Evolutionary conservation across 2,329 filamentous ascomycete species (phyloP).

Genomic region (Aulographum hederae): DNA sequence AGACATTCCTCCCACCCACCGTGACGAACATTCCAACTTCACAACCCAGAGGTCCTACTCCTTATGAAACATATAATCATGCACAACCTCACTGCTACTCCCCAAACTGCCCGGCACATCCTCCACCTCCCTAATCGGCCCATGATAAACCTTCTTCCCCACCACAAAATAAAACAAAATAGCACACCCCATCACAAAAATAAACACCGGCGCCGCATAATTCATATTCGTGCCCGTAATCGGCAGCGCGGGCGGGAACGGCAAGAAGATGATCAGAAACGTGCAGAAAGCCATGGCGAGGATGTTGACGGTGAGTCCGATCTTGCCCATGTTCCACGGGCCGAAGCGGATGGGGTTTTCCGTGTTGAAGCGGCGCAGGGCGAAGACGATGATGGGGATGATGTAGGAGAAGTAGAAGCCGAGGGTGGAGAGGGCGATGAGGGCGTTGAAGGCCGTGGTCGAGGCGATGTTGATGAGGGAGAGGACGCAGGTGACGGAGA

Average conservation of each 20-base stretch:
- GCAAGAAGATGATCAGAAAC: neutral
- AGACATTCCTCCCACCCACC: too few relatives aligned
- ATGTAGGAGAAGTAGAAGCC: neutral
- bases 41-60: too few relatives aligned
- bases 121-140: neutral
- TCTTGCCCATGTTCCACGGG: neutral
- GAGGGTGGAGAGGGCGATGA: neutral
- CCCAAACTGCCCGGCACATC: too few relatives aligned
- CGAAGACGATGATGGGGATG: neutral
- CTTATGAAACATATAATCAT: too few relatives aligned
- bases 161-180: neutral
- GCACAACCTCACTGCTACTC: too few relatives aligned
- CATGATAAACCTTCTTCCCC: neutral
- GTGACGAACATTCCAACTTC: too few relatives aligned
- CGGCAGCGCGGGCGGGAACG: neutral
- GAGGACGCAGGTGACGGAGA: neutral
- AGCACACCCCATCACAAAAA: constrained; percentile 1
- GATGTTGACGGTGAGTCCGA: neutral
- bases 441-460: neutral
- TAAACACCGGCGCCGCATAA: constrained; percentile 1
- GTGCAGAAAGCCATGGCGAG: neutral
- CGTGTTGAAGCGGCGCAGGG: neutral
- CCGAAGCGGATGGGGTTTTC: neutral
- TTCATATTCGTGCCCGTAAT: neutral
- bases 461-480: neutral